A percentile compares a stretch with the other conserved stretches of the same genome.
phyloP scores from a whole-genome alignment of 2,329 filamentous ascomycete genomes.

The Scytalidium lignicola region DNA sequence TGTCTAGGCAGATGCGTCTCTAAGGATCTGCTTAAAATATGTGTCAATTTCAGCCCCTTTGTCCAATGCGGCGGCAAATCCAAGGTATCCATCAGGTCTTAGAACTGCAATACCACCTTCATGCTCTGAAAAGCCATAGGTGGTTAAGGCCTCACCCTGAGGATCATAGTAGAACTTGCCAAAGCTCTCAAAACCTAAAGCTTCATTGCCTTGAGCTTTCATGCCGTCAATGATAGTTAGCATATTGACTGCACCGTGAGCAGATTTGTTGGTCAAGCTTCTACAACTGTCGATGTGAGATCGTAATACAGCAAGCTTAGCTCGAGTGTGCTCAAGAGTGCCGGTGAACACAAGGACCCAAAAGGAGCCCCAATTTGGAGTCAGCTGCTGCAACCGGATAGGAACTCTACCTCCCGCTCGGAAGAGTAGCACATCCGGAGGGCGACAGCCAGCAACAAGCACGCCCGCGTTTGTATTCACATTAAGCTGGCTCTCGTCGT shows the following conservation, averaged over 20 bases:
- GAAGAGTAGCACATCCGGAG: slow-evolving; percentile 38
- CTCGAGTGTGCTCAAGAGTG: neutral
- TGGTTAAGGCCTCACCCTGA: neutral
- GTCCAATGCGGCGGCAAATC: neutral
- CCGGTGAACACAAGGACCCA: neutral
- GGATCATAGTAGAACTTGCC: neutral
- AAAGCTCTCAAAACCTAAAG: neutral
- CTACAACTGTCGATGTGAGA: neutral
- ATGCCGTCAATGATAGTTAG: neutral
- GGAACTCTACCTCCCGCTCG: neutral
- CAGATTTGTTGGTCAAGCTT: neutral
- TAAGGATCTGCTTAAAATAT: neutral
- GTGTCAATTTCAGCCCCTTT: neutral
- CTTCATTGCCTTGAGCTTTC: neutral
- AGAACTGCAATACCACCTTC: neutral
- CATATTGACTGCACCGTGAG: neutral
- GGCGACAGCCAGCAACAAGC: slow-evolving; percentile 43
- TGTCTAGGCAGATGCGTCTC: too few species aligned
- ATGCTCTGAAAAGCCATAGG: neutral
- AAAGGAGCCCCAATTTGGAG: neutral
- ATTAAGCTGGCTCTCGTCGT: slow-evolving; percentile 59
- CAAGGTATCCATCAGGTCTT: neutral
- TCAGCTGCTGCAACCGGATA: neutral
- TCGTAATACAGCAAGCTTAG: neutral
- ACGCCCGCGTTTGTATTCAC: slow-evolving; percentile 45